Conservation (phyloP, 257 asterid species). For the Mitragyna speciosa region DNA sequence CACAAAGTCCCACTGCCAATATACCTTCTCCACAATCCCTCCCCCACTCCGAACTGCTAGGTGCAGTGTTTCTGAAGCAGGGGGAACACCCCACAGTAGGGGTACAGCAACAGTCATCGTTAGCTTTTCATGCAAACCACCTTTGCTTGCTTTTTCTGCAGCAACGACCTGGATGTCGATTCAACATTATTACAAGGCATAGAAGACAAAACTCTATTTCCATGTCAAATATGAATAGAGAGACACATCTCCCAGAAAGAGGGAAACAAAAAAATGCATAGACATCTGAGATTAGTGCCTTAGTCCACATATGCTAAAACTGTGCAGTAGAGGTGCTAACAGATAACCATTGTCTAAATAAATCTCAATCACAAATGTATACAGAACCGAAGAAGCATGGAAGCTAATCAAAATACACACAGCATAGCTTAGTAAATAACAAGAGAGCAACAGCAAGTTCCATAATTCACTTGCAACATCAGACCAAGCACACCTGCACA, state of each 20-base stretch:
- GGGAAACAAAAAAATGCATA: not conserved
- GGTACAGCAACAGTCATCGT: conserved; percentile 97
- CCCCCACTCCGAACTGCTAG: conserved; percentile 93
- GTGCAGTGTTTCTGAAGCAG: conserved; percentile 94
- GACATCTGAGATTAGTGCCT: not conserved
- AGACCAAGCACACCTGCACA: not conserved
- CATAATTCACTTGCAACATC: not conserved
- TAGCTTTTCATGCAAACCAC: conserved; percentile 82
- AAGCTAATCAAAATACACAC: not conserved
- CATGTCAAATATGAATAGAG: not conserved
- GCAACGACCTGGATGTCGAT: conserved; percentile 61
- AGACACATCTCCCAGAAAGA: not conserved
- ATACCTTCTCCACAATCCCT: conserved; percentile 94
- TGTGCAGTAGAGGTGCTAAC: not conserved
- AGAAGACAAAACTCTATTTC: not conserved
- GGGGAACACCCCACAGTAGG: conserved; percentile 93
- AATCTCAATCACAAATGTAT: not conserved
- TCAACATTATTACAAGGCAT: not conserved
- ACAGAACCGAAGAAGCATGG: not conserved
- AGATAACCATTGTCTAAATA: not conserved
- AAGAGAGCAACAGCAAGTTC: not conserved
- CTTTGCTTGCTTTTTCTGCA: conserved; percentile 77
- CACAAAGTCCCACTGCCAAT: conserved; percentile 96
- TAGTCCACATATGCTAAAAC: too few species aligned
- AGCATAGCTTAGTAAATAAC: not conserved